These are phyloP conservation scores for Rosa hybrid DNA, from an alignment of 331 rosid genomes.

Conservation along the genomic window DNA sequence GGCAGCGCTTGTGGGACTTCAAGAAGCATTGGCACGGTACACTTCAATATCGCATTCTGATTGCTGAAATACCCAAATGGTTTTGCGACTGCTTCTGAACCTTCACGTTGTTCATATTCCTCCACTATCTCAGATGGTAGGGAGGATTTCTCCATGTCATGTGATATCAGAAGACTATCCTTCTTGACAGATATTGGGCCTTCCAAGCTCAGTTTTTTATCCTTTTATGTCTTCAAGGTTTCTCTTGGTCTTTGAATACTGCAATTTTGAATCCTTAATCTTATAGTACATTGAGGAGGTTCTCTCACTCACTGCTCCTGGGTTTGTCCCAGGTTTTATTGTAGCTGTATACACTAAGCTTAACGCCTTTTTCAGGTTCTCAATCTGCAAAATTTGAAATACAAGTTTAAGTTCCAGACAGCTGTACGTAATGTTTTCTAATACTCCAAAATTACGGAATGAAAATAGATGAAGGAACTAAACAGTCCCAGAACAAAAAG, in stretches of 20 bases:
- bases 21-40: constrained; percentile 29
- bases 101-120: constrained; percentile 31
- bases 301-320: constrained; percentile 39
- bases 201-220: constrained; percentile 72
- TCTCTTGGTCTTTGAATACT: constrained; percentile 39
- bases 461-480: background rate
- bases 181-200: constrained; percentile 65
- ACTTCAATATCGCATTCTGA: constrained; percentile 28
- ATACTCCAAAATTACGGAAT: background rate
- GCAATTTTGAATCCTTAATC: constrained; percentile 73
- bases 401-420: background rate
- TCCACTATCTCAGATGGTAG: constrained; percentile 32
- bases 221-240: constrained; percentile 48
- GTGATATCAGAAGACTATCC: constrained; percentile 33
- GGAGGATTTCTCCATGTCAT: constrained; percentile 41
- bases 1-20: constrained; percentile 50
- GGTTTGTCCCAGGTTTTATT: constrained; percentile 42
- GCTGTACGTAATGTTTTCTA: background rate
- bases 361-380: constrained; percentile 70
- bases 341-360: constrained; percentile 30
- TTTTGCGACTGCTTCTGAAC: constrained; percentile 42
- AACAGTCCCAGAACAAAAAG: background rate
- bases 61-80: constrained; percentile 37
- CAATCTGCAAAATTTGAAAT: constrained; percentile 44
- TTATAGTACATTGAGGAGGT: constrained; percentile 58